phyloP scores from a whole-genome alignment of 352 stramenopile species.

The Phytophthora fragariae region DNA sequence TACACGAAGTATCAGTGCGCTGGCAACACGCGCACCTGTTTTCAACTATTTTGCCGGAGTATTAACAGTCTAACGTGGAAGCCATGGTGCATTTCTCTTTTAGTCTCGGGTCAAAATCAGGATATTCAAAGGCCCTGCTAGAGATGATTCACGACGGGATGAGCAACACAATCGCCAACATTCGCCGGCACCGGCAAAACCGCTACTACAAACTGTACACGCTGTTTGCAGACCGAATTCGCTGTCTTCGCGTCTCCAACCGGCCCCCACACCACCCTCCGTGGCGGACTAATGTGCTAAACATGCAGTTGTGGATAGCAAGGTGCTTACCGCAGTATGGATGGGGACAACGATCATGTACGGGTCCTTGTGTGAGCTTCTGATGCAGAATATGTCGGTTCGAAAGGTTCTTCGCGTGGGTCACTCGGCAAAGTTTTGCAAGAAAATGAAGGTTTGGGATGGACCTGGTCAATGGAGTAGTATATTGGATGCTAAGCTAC shows the following conservation, averaged over 20 bases:
- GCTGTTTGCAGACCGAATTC: no score
- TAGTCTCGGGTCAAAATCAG: not conserved
- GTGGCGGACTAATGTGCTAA: no score
- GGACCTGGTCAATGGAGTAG: not conserved
- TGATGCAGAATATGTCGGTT: not conserved
- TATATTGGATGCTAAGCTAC: not conserved
- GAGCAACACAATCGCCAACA: not conserved
- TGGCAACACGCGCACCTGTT: not conserved
- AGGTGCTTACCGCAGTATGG: no score
- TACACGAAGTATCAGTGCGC: not conserved
- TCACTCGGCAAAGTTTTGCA: not conserved
- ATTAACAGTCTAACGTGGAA: not conserved
- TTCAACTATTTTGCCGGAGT: not conserved
- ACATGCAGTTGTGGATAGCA: no score
- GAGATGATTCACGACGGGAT: not conserved
- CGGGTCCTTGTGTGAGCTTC: not conserved
- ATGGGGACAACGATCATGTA: no score
- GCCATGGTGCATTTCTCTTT: not conserved
- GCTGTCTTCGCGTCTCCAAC: no score
- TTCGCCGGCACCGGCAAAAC: not conserved
- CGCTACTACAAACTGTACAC: no score
- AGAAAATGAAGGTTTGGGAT: not conserved
- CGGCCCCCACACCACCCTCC: no score
- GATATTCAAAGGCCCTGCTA: not conserved
- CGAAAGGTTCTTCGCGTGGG: not conserved